Conservation (phyloP, 2,329 filamentous ascomycete species). For the Talaromyces sp. region DNA sequence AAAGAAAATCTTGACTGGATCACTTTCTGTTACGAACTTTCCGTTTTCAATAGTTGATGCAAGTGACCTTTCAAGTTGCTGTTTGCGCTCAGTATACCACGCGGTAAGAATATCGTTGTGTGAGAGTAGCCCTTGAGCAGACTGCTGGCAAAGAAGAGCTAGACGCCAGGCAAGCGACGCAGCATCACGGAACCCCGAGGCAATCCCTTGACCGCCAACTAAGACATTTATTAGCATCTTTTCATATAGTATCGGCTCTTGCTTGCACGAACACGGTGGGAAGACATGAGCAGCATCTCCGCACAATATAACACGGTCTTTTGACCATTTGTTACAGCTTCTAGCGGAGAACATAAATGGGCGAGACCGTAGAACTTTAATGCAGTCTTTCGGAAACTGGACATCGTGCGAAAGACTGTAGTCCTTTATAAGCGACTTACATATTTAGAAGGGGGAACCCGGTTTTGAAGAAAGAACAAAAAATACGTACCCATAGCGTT, state of each 20-base stretch:
- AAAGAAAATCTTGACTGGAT: slow-evolving; percentile 24
- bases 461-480: neutral
- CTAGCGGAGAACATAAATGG: slow-evolving; percentile 44
- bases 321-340: slow-evolving; percentile 44
- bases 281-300: slow-evolving; percentile 51
- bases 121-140: slow-evolving; percentile 5
- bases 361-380: slow-evolving; percentile 41
- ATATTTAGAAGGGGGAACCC: no score
- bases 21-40: slow-evolving; percentile 24
- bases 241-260: neutral
- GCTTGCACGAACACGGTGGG: slow-evolving; percentile 37
- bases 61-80: slow-evolving; percentile 32
- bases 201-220: slow-evolving; percentile 40
- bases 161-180: slow-evolving; percentile 33
- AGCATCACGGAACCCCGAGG: slow-evolving; percentile 37
- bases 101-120: slow-evolving; percentile 22
- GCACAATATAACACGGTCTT: slow-evolving; percentile 37
- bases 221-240: neutral
- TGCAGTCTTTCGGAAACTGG: slow-evolving; percentile 41
- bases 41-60: slow-evolving; percentile 31
- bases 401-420: slow-evolving; percentile 23
- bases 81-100: slow-evolving; percentile 34
- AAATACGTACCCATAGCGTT: neutral
- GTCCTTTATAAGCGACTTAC: slow-evolving; percentile 9
- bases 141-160: slow-evolving; percentile 19